These are phyloP conservation scores for Diplocarpon mali DNA, from an alignment of 2,329 filamentous ascomycete species.

Conservation along the genomic window DNA sequence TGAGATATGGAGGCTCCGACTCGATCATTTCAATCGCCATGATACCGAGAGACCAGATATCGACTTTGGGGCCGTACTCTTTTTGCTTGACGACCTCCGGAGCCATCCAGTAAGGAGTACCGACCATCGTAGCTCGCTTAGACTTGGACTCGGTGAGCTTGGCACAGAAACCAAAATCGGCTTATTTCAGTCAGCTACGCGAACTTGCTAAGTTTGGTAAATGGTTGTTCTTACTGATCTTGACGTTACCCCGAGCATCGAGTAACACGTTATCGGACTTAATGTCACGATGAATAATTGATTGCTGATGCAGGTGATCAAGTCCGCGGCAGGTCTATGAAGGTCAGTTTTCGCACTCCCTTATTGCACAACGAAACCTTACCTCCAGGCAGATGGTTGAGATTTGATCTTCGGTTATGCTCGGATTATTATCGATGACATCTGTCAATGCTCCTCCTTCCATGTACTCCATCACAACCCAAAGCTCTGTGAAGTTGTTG, in stretches of 20 bases:
- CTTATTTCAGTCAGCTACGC: slow-evolving; percentile 38
- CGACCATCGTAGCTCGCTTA: slow-evolving; percentile 98
- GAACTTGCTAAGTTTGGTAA: background rate
- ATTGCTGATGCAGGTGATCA: slow-evolving; percentile 87
- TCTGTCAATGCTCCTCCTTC: slow-evolving; percentile 95
- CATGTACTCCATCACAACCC: slow-evolving; percentile 99
- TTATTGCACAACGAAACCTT: slow-evolving; percentile 27
- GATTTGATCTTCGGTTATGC: slow-evolving; percentile 93
- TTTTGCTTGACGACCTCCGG: slow-evolving; percentile 99
- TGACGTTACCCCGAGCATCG: slow-evolving; percentile 89
- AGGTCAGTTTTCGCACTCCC: slow-evolving; percentile 6
- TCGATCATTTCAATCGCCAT: slow-evolving; percentile 99
- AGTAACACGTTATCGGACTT: slow-evolving; percentile 98
- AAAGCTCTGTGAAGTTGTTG: slow-evolving; percentile 90
- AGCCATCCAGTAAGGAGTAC: slow-evolving; percentile 99
- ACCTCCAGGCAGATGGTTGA: slow-evolving; percentile 96
- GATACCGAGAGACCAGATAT: slow-evolving; percentile 97
- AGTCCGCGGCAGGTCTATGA: slow-evolving; percentile 84
- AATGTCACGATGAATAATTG: slow-evolving; percentile 98
- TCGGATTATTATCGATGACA: slow-evolving; percentile 94
- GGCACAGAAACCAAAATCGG: slow-evolving; percentile 98
- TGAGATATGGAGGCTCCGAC: slow-evolving; percentile 92
- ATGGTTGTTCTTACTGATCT: slow-evolving; percentile 64
- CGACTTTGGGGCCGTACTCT: slow-evolving; percentile 95
- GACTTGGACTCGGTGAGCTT: slow-evolving; percentile 95